Percentiles rank a stretch among this genome's conserved stretches.
Conservation (phyloP, 805 yeast genomes). For the Monosporozyma siamensis region DNA sequence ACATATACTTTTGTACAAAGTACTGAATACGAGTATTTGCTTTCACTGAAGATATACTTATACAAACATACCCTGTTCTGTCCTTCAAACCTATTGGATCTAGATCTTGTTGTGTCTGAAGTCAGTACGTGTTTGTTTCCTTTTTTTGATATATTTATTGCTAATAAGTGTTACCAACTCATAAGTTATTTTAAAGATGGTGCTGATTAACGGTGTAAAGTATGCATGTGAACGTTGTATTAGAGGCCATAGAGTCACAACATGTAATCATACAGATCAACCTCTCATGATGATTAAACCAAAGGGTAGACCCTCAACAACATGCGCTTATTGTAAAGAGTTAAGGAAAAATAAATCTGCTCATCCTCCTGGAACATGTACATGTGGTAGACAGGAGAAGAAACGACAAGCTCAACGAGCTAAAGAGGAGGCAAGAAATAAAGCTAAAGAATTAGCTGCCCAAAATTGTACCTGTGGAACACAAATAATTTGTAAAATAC, state of each 20-base stretch:
- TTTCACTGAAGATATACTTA: too few species aligned
- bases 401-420: slow-evolving; percentile 29
- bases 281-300: slow-evolving; percentile 90
- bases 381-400: slow-evolving; percentile 52
- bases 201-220: slow-evolving; percentile 81
- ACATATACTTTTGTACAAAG: too few species aligned
- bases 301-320: slow-evolving; percentile 92
- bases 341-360: slow-evolving; percentile 56
- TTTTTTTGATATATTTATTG: too few species aligned
- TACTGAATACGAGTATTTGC: too few species aligned
- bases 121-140: too few species aligned
- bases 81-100: too few species aligned
- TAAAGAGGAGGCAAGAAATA: slow-evolving; percentile 26
- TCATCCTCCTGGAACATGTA: slow-evolving; percentile 47
- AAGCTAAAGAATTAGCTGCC: slow-evolving; percentile 19
- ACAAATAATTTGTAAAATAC: slow-evolving; percentile 16
- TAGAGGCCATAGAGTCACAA: slow-evolving; percentile 90
- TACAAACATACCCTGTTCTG: too few species aligned
- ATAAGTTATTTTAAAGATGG: too few species aligned
- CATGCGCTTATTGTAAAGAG: slow-evolving; percentile 78
- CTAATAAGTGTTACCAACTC: too few species aligned
- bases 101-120: too few species aligned
- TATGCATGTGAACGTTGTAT: slow-evolving; percentile 96
- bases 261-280: slow-evolving; percentile 87
- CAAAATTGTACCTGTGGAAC: slow-evolving; percentile 31